Evolutionary conservation across 768 basidiomycete species (phyloP).

Genomic region (Grammothele lineata): DNA sequence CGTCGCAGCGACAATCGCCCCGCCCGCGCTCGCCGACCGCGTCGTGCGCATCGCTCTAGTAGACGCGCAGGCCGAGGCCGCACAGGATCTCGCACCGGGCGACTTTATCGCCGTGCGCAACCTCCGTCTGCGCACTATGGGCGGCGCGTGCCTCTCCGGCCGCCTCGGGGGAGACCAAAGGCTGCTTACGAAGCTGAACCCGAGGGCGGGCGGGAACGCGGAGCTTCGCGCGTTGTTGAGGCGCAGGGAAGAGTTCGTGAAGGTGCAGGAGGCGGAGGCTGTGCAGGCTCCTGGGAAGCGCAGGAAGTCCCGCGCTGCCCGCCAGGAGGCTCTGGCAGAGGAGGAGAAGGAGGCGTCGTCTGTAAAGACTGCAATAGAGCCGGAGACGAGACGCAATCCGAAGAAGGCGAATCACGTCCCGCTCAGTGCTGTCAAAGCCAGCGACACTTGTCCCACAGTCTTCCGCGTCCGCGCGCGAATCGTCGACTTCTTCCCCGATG

Average conservation of each 20-base stretch:
- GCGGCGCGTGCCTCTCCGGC: slow-evolving; percentile 33
- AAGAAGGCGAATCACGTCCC: neutral
- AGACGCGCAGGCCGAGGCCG: slow-evolving; percentile 42
- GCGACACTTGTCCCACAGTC: slow-evolving; percentile 24
- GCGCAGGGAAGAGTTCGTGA: slow-evolving; percentile 34
- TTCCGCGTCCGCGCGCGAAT: slow-evolving; percentile 46
- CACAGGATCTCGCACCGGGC: slow-evolving; percentile 36
- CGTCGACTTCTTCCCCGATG: slow-evolving; percentile 52
- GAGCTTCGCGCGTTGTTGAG: slow-evolving; percentile 37
- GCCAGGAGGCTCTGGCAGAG: neutral
- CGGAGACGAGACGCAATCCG: too few relatives aligned
- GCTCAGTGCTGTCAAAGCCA: slow-evolving; percentile 6
- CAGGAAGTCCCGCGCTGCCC: slow-evolving; percentile 3
- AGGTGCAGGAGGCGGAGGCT: slow-evolving; percentile 16
- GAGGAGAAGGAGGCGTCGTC: neutral
- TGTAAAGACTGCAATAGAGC: neutral
- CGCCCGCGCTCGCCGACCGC: slow-evolving; percentile 41
- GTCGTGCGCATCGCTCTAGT: slow-evolving; percentile 49
- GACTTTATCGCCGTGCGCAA: slow-evolving; percentile 46
- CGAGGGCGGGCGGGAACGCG: slow-evolving; percentile 32
- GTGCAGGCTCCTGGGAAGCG: slow-evolving; percentile 1
- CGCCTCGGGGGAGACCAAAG: slow-evolving; percentile 43
- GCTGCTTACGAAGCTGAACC: slow-evolving; percentile 41
- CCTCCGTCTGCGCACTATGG: slow-evolving; percentile 41
- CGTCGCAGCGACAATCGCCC: slow-evolving; percentile 25